Base-by-base conservation (phyloP, 2,329 filamentous ascomycete species). In the Fragosphaeria purpurea region DNA sequence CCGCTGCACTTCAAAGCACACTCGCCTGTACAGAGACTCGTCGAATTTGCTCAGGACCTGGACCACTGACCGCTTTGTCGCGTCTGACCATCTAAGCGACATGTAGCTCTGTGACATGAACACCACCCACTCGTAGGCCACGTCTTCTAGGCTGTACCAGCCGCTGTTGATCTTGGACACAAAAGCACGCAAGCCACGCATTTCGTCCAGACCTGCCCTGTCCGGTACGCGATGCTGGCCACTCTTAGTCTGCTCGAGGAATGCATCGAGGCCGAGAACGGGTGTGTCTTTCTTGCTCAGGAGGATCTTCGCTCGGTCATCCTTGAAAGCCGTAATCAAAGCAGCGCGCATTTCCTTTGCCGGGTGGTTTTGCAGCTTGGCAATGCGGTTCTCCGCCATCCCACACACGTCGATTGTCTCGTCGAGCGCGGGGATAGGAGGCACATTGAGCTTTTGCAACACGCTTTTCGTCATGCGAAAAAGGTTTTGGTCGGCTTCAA, bases 241-340 rank as follows among this genome's bases (percentile, higher is more conserved):
- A 0, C 75, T 68, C 56, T 82, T 82, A 1, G 79, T 75, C 57
- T 83, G 78, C 56, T 84, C 80, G 4, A 84, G 69, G 56, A 84
- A 83, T 4, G 78, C 79, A 1, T 75, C 79, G 12, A 82, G 67
- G 7, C 77, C 77, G 34, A 78, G 65, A 9, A 71, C 70, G 0
- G 73, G 68, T 30, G 70, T 66, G 44, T 77, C 74, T 50, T 74
- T 74, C 55, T 79, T 79, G 54, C 67, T 73, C 10, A 80, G 62
- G 9, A 82, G 61, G 5, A 76, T 67, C 53, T 70, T 73, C 0
- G 75, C 75, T 6, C 69, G 69, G n/a, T 77, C 74, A 50, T 79
- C 74, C 41, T 70, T 72, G 55, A 77, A 80, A 4, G 69, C 64
- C 1, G 67, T 60, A 7, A 48, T 41, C n/a, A 81, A 64, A 6